A percentile compares a stretch with the other conserved stretches of the same genome.
Conservation (phyloP, 768 basidiomycete species). For the Mycena pura region DNA sequence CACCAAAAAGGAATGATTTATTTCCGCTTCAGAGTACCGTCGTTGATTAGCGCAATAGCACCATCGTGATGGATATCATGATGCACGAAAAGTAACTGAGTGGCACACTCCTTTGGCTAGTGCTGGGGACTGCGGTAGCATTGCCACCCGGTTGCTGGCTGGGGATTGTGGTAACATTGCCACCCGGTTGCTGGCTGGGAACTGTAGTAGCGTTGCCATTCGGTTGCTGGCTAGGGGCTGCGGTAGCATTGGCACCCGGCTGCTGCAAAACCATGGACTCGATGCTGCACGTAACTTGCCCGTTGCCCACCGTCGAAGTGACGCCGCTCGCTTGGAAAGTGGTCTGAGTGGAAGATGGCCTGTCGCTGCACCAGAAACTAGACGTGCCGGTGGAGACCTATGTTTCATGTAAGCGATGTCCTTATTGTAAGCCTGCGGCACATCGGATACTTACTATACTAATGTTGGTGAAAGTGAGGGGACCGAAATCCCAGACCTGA, state of each 20-base stretch:
- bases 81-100: slow-evolving; percentile 5
- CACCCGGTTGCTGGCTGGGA: slow-evolving; percentile 5
- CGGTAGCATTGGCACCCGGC: slow-evolving; percentile 14
- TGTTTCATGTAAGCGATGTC: slow-evolving; percentile 4
- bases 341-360: slow-evolving; percentile 9
- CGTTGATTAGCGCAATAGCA: slow-evolving; percentile 10
- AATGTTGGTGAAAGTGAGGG: slow-evolving; percentile 16
- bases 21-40: slow-evolving; percentile 8
- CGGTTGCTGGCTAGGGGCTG: neutral
- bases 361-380: slow-evolving; percentile 14
- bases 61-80: slow-evolving; percentile 1
- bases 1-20: slow-evolving; percentile 3
- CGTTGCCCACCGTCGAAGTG: slow-evolving; percentile 5
- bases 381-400: slow-evolving; percentile 14
- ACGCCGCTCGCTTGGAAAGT: slow-evolving; percentile 13
- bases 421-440: neutral
- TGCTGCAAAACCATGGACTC: slow-evolving; percentile 16
- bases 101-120: slow-evolving; percentile 5
- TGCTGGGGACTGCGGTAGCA: neutral
- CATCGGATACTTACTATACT: slow-evolving; percentile 1
- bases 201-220: neutral
- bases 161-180: slow-evolving; percentile 2
- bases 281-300: slow-evolving; percentile 15
- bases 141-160: neutral
- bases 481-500: slow-evolving; percentile 15